Percentiles rank a stretch among this genome's conserved stretches.
Conservation (phyloP, 495 filamentous ascomycete genomes). For the Wilcoxina mikolae region DNA sequence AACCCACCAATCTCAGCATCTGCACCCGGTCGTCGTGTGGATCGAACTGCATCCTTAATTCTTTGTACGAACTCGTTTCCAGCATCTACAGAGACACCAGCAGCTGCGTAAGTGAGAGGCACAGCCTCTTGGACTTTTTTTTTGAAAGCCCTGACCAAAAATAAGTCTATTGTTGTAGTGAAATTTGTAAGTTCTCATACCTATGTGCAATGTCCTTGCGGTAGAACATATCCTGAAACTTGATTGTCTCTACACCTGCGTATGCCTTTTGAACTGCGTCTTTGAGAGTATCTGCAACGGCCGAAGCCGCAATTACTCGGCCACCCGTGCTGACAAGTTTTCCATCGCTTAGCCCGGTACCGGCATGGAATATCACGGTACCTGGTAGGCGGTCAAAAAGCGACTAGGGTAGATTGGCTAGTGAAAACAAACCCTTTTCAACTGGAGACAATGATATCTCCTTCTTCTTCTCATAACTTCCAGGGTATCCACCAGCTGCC, state of each 20-base stretch:
- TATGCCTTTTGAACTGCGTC: conserved; percentile 78
- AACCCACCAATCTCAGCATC: conserved; percentile 90
- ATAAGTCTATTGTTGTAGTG: conserved; percentile 1
- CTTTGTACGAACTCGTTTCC: conserved; percentile 79
- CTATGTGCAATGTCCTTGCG: conserved; percentile 81
- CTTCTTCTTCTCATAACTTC: conserved; percentile 66
- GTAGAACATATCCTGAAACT: conserved; percentile 84
- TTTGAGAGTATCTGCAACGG: conserved; percentile 57
- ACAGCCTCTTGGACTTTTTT: conserved; percentile 1
- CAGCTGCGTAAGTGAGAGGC: conserved; percentile 71
- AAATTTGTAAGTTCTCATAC: conserved; percentile 32
- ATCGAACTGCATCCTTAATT: conserved; percentile 70
- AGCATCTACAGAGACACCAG: conserved; percentile 82
- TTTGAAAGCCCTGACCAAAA: conserved; percentile 19
- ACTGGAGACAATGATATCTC: conserved; percentile 46
- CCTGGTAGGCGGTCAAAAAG: conserved; percentile 26
- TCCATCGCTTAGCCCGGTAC: conserved; percentile 51
- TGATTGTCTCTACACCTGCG: conserved; percentile 55
- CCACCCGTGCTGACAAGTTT: conserved; percentile 66
- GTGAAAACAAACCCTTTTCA: conserved; percentile 35
- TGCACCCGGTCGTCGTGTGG: conserved; percentile 68
- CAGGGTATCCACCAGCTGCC: conserved; percentile 89
- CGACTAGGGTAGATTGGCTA: background rate
- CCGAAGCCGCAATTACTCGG: conserved; percentile 78
- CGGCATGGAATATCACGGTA: conserved; percentile 81